Evolutionary conservation across 352 stramenopile genomes (phyloP), one percentile per base, ranked within the genome.

Genomic region (Pythium apleroticum): DNA sequence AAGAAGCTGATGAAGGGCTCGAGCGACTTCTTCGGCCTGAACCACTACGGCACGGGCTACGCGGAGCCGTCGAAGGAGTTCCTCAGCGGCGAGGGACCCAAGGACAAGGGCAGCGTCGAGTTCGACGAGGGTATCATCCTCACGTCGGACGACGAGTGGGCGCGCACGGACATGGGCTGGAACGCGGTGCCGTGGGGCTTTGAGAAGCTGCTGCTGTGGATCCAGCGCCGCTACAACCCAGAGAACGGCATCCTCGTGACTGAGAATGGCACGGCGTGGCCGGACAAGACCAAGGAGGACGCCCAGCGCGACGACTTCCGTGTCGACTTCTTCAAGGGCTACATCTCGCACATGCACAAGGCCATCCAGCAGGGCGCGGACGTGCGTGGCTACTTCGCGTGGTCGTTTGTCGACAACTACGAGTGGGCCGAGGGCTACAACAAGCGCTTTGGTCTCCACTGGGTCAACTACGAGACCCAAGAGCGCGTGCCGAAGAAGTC

Each of bases 391-490:
- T 98, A 97, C 67, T 96, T 95, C 72, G 89, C 87, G 17, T 98
- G 93, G 93, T 91, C 76, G 39, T 86, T 98, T 25, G 72, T 98
- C 52, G 93, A 98, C 69, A 98, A 98, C 66, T 98, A 97, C 71
- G 94, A 99, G 68, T 98, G 96, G 96, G 80, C 91, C 39, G 72
- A 71, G 20, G 77, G 76, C 49, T 87, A 79, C 65, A 70, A 58
- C 45, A 82, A 82, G 64, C 79, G 76, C 41, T 86, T 88, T 43
- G 77, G 79, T 1, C 30, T 84, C 19, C 66, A 84, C 50, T 86
- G 75, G 75, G 77, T 88, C 33, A 62, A 88, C 68, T 85, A 76
- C 52, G 66, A 81, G 46, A 88, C 77, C 30, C 68, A 75, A 48
- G 75, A 88, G 59, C 79, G 79, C 52, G 73, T 80, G 60, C 77